A percentile compares a stretch with the other conserved stretches of the same genome.
Evolutionary conservation across 768 basidiomycete species (phyloP).

Genomic region (Lactarius pseudohatsudake): DNA sequence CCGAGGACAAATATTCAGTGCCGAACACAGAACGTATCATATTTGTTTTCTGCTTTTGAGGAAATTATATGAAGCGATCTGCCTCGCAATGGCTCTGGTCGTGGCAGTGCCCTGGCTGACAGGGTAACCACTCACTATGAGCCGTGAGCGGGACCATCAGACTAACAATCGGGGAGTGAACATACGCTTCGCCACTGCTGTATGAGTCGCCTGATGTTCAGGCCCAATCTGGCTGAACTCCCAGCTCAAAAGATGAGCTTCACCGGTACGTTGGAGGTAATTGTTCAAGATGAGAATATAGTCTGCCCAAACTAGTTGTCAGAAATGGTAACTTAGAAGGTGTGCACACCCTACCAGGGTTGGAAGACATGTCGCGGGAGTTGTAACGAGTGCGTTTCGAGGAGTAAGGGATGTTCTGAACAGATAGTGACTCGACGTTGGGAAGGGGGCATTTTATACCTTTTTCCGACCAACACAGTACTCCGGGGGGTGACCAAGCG

Average conservation of each 20-base stretch:
- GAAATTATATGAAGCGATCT: constrained; percentile 25
- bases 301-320: constrained; percentile 10
- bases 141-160: background rate
- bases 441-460: constrained; percentile 21
- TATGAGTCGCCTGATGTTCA: constrained; percentile 27
- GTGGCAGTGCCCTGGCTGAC: constrained; percentile 25
- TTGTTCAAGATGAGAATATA: constrained; percentile 29
- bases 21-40: constrained; percentile 2
- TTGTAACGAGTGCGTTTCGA: constrained; percentile 1
- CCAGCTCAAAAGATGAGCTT: constrained; percentile 25
- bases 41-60: constrained; percentile 18
- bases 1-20: background rate
- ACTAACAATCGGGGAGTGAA: background rate
- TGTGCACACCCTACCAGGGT: constrained; percentile 12
- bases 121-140: constrained; percentile 23
- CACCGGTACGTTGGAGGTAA: constrained; percentile 26
- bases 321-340: background rate
- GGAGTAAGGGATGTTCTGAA: background rate
- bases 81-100: constrained; percentile 23
- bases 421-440: background rate
- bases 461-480: background rate
- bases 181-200: constrained; percentile 25
- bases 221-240: constrained; percentile 27
- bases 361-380: constrained; percentile 16
- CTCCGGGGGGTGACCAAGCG: background rate